These are phyloP conservation scores for Yamadazyma blattariae DNA, from an alignment of 1,139 yeast species.

Conservation along the genomic window DNA sequence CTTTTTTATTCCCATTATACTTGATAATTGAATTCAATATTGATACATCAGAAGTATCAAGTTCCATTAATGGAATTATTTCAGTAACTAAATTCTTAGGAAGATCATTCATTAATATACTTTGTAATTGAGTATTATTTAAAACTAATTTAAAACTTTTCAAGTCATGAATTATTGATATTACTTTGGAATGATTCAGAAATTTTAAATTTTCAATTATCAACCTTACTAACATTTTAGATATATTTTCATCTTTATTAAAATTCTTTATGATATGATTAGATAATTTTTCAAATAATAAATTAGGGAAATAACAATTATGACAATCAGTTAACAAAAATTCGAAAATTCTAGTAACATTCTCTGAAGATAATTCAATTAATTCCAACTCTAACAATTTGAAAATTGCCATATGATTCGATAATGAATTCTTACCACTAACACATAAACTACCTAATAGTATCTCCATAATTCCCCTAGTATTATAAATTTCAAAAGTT, in stretches of 20 bases:
- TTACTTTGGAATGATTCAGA: constrained; percentile 1
- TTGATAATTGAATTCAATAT: constrained; percentile 2
- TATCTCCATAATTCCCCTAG: no score
- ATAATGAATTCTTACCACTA: no score
- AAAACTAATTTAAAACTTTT: constrained; percentile 1
- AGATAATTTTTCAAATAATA: constrained; percentile 11
- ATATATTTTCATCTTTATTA: background rate
- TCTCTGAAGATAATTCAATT: no score
- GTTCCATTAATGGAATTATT: background rate
- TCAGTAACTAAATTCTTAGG: background rate
- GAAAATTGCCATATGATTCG: no score
- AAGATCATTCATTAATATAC: background rate
- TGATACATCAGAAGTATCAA: constrained; percentile 1
- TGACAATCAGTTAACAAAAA: background rate
- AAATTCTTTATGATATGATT: no score
- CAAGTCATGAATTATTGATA: background rate
- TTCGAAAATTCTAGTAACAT: no score
- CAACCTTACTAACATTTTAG: constrained; percentile 4
- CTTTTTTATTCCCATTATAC: constrained; percentile 1
- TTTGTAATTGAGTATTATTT: constrained; percentile 1
- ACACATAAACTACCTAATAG: no score
- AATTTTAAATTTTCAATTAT: constrained; percentile 11
- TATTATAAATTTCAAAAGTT: no score
- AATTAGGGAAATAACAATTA: constrained; percentile 16
- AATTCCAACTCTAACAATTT: no score